phyloP scores from a whole-genome alignment of 2,329 filamentous ascomycete genomes.

The Coniochaeta sp. region DNA sequence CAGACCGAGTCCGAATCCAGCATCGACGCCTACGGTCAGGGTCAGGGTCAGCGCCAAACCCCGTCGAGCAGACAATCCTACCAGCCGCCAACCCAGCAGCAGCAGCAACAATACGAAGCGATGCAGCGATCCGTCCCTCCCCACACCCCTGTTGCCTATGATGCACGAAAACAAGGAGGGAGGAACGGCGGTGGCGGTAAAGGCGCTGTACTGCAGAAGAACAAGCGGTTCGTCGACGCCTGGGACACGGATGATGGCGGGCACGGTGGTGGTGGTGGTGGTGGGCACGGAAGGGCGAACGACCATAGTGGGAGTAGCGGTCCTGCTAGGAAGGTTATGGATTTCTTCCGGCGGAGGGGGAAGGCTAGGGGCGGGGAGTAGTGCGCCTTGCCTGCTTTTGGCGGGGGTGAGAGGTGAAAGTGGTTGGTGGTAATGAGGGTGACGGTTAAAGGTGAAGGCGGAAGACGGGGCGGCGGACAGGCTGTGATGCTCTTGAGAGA shows the following conservation, averaged over 20 bases:
- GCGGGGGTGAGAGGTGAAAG: too few relatives aligned
- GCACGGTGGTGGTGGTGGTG: too few relatives aligned
- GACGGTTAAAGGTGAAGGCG: too few relatives aligned
- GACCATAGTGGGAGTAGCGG: constrained; percentile 77
- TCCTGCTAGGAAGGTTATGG: constrained; percentile 90
- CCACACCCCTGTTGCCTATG: too few relatives aligned
- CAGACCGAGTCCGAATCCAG: constrained; percentile 49
- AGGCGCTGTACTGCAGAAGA: constrained; percentile 68
- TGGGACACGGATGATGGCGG: constrained; percentile 68
- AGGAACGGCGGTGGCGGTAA: constrained; percentile 24
- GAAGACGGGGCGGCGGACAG: too few relatives aligned
- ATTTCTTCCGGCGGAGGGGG: constrained; percentile 88
- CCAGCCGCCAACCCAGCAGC: not conserved
- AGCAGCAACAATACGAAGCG: constrained; percentile 31
- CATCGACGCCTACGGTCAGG: constrained; percentile 33
- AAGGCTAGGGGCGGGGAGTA: constrained; percentile 63
- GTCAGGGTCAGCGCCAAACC: too few relatives aligned
- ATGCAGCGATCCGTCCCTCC: too few relatives aligned
- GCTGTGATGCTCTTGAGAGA: too few relatives aligned
- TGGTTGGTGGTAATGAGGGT: too few relatives aligned
- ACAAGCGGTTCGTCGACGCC: constrained; percentile 80
- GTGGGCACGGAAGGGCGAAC: too few relatives aligned
- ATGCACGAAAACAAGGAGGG: constrained; percentile 28
- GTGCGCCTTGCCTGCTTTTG: not conserved
- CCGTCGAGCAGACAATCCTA: too few relatives aligned